Evolutionary conservation across 1,139 yeast species (phyloP).

Genomic region (Blastobotrys capitulatus): DNA sequence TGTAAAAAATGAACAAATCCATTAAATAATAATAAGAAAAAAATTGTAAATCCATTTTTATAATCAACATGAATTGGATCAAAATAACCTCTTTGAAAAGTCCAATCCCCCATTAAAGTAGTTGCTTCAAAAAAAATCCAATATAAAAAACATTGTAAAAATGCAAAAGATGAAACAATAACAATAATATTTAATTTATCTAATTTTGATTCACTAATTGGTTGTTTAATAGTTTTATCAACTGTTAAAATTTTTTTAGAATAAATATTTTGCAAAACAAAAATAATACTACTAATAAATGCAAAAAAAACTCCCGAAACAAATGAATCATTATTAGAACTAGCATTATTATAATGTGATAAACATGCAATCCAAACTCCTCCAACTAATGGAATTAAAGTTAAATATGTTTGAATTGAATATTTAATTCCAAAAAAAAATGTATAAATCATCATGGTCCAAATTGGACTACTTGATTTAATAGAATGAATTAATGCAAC

Average conservation of each 20-base stretch:
- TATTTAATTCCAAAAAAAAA: slow-evolving; percentile 53
- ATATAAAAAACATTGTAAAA: slow-evolving; percentile 68
- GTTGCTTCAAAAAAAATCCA: slow-evolving; percentile 63
- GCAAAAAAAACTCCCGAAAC: slow-evolving; percentile 67
- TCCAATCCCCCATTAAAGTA: slow-evolving; percentile 20
- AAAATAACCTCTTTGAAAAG: slow-evolving; percentile 13
- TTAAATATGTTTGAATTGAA: slow-evolving; percentile 60
- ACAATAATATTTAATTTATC: slow-evolving; percentile 81
- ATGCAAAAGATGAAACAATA: slow-evolving; percentile 81
- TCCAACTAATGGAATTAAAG: slow-evolving; percentile 66
- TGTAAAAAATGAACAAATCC: slow-evolving; percentile 82
- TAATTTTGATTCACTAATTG: too few species aligned
- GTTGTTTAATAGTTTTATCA: slow-evolving; percentile 32
- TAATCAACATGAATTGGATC: background rate
- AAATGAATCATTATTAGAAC: too few species aligned
- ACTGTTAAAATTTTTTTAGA: slow-evolving; percentile 75
- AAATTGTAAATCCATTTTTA: background rate
- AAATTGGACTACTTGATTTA: slow-evolving; percentile 81
- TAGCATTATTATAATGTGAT: slow-evolving; percentile 37
- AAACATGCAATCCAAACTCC: slow-evolving; percentile 85
- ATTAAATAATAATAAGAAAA: slow-evolving; percentile 35
- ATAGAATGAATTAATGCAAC: slow-evolving; percentile 90
- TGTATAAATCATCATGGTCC: slow-evolving; percentile 78
- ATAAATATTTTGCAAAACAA: slow-evolving; percentile 87
- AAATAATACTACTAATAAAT: slow-evolving; percentile 72